These are phyloP conservation scores for Aschersonia sp. DNA, from an alignment of 2,329 filamentous ascomycete species.

Conservation along the genomic window DNA sequence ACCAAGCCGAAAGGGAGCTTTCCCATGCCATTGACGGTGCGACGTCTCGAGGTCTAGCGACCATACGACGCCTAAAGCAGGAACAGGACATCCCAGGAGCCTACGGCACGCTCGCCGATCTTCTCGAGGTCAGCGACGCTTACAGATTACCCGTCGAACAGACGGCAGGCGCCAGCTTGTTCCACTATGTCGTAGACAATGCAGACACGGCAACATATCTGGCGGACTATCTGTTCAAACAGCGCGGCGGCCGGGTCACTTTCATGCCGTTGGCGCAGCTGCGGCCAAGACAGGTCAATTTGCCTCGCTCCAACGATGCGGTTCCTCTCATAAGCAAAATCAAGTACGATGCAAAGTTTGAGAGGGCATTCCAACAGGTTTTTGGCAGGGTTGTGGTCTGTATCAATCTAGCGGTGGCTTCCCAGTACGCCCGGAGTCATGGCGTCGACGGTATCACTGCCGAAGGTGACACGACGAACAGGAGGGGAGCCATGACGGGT, in stretches of 20 bases:
- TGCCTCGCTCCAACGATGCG: constrained; percentile 77
- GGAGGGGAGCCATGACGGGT: constrained; percentile 87
- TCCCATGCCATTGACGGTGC: constrained; percentile 80
- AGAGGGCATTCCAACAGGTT: constrained; percentile 82
- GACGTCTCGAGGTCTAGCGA: constrained; percentile 74
- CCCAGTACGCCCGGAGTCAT: constrained; percentile 84
- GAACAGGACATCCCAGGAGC: constrained; percentile 71
- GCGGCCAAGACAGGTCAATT: constrained; percentile 52
- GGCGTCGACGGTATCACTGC: constrained; percentile 86
- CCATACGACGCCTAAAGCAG: constrained; percentile 68
- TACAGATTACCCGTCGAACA: constrained; percentile 87
- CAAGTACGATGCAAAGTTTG: constrained; percentile 60
- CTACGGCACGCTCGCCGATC: constrained; percentile 82
- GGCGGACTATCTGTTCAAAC: constrained; percentile 63
- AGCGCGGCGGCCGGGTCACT: constrained; percentile 74
- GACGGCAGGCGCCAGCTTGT: constrained; percentile 80
- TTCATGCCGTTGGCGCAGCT: constrained; percentile 88
- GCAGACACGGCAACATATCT: constrained; percentile 75
- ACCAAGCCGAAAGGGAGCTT: constrained; percentile 62
- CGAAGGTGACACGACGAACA: constrained; percentile 88
- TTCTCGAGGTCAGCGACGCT: constrained; percentile 72
- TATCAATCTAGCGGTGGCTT: constrained; percentile 72
- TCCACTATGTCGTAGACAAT: constrained; percentile 91
- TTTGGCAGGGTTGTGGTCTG: constrained; percentile 94
- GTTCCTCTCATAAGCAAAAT: constrained; percentile 79